A percentile compares a stretch with the other conserved stretches of the same genome.
These are phyloP conservation scores for Botryotinia calthae DNA, from an alignment of 2,329 filamentous ascomycete genomes.

Conservation along the genomic window DNA sequence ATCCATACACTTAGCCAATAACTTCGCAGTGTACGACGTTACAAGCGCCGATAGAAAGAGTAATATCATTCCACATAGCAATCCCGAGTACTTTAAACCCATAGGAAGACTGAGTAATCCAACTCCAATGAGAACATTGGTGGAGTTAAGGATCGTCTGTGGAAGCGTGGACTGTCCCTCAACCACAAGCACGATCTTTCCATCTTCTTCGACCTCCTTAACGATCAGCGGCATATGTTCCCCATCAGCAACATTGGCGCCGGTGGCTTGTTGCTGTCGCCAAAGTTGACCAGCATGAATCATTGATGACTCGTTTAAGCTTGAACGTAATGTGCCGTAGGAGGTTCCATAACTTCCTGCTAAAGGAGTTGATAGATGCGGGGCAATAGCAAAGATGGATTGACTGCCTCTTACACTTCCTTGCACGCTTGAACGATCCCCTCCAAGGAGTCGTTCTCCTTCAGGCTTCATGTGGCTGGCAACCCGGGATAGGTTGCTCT, in stretches of 20 bases:
- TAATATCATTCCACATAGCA: conserved; percentile 77
- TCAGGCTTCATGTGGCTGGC: conserved; percentile 44
- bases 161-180: conserved; percentile 93
- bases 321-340: conserved; percentile 52
- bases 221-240: conserved; percentile 77
- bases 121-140: conserved; percentile 77
- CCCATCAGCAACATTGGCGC: conserved; percentile 49
- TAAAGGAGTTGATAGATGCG: conserved; percentile 64
- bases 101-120: conserved; percentile 86
- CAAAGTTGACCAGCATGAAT: conserved; percentile 51
- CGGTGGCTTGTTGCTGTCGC: conserved; percentile 47
- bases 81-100: conserved; percentile 82
- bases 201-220: conserved; percentile 84
- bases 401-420: conserved; percentile 41
- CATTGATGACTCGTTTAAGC: conserved; percentile 45
- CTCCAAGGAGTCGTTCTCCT: conserved; percentile 23
- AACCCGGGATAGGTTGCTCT: conserved; percentile 28
- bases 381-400: conserved; percentile 57
- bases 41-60: conserved; percentile 70
- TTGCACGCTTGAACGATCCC: conserved; percentile 31
- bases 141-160: conserved; percentile 95
- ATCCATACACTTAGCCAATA: conserved; percentile 86
- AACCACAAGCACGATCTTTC: conserved; percentile 77
- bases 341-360: conserved; percentile 68
- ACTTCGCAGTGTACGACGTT: conserved; percentile 81